phyloP scores from a whole-genome alignment of 169 alveolate species.

The Cyclospora cayetanensis region DNA sequence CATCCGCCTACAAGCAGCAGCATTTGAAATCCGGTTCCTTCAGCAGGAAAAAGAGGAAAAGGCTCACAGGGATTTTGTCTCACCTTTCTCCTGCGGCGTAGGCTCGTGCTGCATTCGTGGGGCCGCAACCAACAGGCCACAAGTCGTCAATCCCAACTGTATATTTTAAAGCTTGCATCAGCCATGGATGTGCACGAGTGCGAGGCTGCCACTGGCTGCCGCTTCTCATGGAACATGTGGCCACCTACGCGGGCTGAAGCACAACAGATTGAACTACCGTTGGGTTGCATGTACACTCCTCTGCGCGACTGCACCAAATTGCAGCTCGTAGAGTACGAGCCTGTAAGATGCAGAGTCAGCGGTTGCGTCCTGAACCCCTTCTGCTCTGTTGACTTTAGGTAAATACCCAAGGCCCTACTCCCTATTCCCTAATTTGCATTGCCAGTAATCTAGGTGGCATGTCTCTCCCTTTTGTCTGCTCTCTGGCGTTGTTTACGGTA shows the following conservation, averaged over 20 bases:
- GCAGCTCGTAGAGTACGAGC: constrained; percentile 76
- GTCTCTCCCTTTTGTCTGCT: no score
- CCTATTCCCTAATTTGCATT: neutral
- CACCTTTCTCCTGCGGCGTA: no score
- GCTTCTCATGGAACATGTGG: constrained; percentile 98
- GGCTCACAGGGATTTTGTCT: no score
- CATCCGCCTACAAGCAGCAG: no score
- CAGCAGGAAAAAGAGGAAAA: no score
- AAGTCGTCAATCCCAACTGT: no score
- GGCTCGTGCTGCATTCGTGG: no score
- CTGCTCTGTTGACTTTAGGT: constrained; percentile 92
- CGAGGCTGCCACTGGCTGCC: constrained; percentile 93
- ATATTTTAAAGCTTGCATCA: no score
- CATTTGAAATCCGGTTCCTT: no score
- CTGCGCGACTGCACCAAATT: constrained; percentile 75
- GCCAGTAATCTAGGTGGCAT: no score
- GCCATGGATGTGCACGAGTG: constrained; percentile 84
- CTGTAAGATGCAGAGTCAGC: constrained; percentile 73
- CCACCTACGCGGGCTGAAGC: constrained; percentile 96
- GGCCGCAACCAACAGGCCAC: no score
- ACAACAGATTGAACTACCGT: constrained; percentile 96
- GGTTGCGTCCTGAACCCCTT: constrained; percentile 76
- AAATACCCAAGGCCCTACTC: neutral
- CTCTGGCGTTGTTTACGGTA: no score
- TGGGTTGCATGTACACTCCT: constrained; percentile 96